Conservation (phyloP, 164 flowering plant species). For the Warburgia ugandensis region DNA sequence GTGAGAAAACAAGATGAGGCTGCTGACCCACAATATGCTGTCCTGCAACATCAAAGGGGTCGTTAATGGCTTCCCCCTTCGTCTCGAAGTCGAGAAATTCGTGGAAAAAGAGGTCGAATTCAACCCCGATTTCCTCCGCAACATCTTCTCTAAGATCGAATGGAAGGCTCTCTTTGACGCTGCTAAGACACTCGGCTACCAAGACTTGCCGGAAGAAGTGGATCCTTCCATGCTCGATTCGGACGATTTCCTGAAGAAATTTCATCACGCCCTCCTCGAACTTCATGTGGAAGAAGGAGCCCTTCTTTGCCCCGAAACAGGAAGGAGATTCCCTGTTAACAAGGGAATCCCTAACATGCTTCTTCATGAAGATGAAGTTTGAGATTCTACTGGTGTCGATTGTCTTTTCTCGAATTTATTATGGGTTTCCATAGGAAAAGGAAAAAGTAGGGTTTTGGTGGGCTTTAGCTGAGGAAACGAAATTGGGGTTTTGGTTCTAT, state of each 20-base stretch:
- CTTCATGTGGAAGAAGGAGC: constrained; percentile 71
- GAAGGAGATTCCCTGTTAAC: constrained; percentile 60
- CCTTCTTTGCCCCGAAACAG: constrained; percentile 83
- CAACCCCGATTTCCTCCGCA: constrained; percentile 62
- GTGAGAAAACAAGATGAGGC: constrained; percentile 50
- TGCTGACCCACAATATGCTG: constrained; percentile 86
- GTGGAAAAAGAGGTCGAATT: constrained; percentile 56
- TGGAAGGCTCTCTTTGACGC: constrained; percentile 73
- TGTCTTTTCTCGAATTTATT: too few relatives aligned
- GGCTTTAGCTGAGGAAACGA: too few relatives aligned
- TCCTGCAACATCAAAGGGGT: constrained; percentile 87
- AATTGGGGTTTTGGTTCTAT: too few relatives aligned
- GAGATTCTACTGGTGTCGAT: too few relatives aligned
- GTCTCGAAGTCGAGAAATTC: constrained; percentile 45
- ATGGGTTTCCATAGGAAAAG: too few relatives aligned
- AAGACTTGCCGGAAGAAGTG: constrained; percentile 59
- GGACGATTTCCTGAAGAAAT: constrained; percentile 50
- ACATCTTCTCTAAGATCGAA: constrained; percentile 67
- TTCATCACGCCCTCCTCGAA: constrained; percentile 81
- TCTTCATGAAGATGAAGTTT: constrained; percentile 90
- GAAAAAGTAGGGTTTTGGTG: too few relatives aligned
- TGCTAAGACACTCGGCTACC: constrained; percentile 50
- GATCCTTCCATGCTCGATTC: constrained; percentile 58
- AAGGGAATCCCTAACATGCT: constrained; percentile 96
- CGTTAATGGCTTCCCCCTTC: constrained; percentile 64